These are phyloP conservation scores for Fistulinella cinereoalba DNA, from an alignment of 1,284 basidiomycete species.

Conservation along the genomic window DNA sequence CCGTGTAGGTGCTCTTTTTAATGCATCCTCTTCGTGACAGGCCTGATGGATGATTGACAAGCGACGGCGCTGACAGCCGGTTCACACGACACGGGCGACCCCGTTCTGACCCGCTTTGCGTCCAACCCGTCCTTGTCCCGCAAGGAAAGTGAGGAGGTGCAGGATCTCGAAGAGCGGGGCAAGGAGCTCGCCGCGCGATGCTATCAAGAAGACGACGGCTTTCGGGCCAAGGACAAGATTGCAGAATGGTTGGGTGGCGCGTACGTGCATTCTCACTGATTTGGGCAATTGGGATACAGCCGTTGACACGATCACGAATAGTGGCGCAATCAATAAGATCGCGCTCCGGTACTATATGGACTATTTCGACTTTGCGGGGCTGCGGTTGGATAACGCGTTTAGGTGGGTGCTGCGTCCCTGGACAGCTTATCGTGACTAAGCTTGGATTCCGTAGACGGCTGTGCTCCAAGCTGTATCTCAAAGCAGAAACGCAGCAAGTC, in stretches of 20 bases:
- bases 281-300: not conserved
- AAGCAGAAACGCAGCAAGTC: constrained; percentile 96
- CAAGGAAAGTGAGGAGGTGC: constrained; percentile 55
- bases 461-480: constrained; percentile 89
- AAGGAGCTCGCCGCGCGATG: constrained; percentile 75
- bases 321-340: constrained; percentile 71
- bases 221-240: constrained; percentile 84
- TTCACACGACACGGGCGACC: constrained; percentile 54
- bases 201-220: constrained; percentile 85
- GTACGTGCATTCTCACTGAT: constrained; percentile 47
- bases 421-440: constrained; percentile 11
- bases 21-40: constrained; percentile 13
- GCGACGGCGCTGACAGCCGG: constrained; percentile 32
- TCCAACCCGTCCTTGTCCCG: constrained; percentile 44
- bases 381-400: constrained; percentile 89
- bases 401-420: constrained; percentile 47
- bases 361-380: constrained; percentile 82
- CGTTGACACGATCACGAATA: constrained; percentile 32
- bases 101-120: constrained; percentile 41
- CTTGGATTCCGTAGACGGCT: constrained; percentile 54
- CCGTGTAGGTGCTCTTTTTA: constrained; percentile 43
- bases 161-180: constrained; percentile 63
- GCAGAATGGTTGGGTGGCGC: constrained; percentile 93
- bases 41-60: constrained; percentile 16
- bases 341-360: constrained; percentile 82